Evolutionary conservation across 345 rosid species (phyloP), one percentile per base, ranked within the genome.

Genomic region (Diplotaxis tenuifolia): DNA sequence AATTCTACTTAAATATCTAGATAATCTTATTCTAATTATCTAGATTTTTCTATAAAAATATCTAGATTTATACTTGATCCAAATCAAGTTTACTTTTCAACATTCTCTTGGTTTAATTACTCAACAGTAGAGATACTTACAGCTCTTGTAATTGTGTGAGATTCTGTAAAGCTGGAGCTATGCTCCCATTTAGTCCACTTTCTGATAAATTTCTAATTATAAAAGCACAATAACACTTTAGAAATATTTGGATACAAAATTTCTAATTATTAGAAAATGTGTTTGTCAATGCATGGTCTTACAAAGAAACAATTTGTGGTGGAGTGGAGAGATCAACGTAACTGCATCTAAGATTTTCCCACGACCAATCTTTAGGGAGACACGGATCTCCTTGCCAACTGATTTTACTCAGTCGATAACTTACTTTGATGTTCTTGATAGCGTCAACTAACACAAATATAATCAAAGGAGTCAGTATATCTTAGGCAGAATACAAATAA

Each of bases 311-410:
- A 36, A 84, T 78, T 16, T 69, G 78, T 23, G 83, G 82, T 38
- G 75, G 60, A 11, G 59, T 36, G 3, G 67, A 20, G 15, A 15
- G 52, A 61, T 40, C 14, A 15, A 7, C 8, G 6, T 67, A 73
- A 74, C 23, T 58, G 72, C 87, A 85, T 10, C 25, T 49, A 18
- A 85, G 69, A 29, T 82, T 82, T 3, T 80, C 70, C 87, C 87
- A 83, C 19, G 16, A 12, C 28, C 61, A 68, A 6, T 4, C 64
- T 34, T 31, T 38, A 36, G 83, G 84, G 52, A 70, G 53, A 52
- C 84, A 80, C 5, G 87, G 87, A 74, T 86, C 89, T 65, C 89
- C n/a, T n/a, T n/a, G n/a, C n/a, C n/a, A n/a, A n/a, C n/a, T n/a
- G n/a, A n/a, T n/a, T n/a, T n/a, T n/a, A 56, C 71, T 64, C 54